phyloP scores from a whole-genome alignment of 2,329 filamentous ascomycete genomes.

The Calonectria montana region DNA sequence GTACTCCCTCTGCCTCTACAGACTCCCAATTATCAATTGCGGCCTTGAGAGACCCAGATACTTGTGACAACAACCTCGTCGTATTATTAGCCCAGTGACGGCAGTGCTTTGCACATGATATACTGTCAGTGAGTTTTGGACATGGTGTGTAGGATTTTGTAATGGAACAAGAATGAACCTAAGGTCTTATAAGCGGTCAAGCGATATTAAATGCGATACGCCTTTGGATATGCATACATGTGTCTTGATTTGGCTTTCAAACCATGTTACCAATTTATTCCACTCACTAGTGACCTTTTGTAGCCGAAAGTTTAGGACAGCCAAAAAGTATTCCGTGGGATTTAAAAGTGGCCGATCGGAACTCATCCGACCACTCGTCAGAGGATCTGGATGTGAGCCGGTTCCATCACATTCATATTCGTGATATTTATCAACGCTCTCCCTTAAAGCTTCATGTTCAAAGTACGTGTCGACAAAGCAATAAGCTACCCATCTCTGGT shows the following conservation, averaged over 20 bases:
- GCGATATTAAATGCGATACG: too few relatives aligned
- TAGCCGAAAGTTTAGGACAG: not conserved
- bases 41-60: not conserved
- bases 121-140: too few relatives aligned
- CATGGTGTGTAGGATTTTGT: too few relatives aligned
- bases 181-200: not conserved
- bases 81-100: not conserved
- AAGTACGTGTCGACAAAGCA: slow-evolving; percentile 25
- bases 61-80: not conserved
- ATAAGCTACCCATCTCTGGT: slow-evolving; percentile 1
- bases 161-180: not conserved
- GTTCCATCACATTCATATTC: too few relatives aligned
- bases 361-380: not conserved
- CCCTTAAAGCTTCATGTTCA: not conserved
- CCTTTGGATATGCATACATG: not conserved
- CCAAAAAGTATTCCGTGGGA: not conserved
- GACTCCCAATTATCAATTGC: not conserved
- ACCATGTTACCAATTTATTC: not conserved
- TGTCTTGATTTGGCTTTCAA: not conserved
- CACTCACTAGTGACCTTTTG: not conserved
- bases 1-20: not conserved
- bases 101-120: not conserved
- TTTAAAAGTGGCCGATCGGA: not conserved
- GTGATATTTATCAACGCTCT: not conserved
- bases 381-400: not conserved